These are phyloP conservation scores for Polytrichum commune DNA, from an alignment of 225 moss, liverwort and hornwort species.

Conservation along the genomic window DNA sequence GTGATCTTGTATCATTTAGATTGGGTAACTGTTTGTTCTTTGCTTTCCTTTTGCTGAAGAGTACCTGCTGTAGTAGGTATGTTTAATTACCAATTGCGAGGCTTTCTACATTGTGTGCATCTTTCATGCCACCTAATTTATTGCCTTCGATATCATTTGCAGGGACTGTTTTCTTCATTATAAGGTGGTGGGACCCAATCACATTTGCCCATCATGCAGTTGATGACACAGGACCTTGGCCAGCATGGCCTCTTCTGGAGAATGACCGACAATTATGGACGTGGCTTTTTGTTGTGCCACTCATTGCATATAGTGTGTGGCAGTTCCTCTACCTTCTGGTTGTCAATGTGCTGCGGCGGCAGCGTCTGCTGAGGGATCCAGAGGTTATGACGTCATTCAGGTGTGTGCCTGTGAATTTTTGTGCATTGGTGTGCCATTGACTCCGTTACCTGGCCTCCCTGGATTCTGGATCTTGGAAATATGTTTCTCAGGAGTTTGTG, in stretches of 20 bases:
- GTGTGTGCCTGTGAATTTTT: slow-evolving; percentile 15
- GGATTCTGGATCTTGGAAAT: not conserved
- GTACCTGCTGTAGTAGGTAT: too few relatives aligned
- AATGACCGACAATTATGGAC: slow-evolving; percentile 49
- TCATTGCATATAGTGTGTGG: slow-evolving; percentile 62
- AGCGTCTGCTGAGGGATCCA: slow-evolving; percentile 62
- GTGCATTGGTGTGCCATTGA: not conserved
- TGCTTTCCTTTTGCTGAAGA: not conserved
- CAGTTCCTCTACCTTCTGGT: slow-evolving; percentile 61
- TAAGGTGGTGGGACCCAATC: slow-evolving; percentile 71
- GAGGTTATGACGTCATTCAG: slow-evolving; percentile 67
- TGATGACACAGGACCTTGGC: slow-evolving; percentile 68
- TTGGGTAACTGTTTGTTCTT: not conserved
- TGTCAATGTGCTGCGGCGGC: slow-evolving; percentile 57
- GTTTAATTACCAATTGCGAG: too few relatives aligned
- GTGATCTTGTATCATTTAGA: not conserved
- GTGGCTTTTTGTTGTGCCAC: slow-evolving; percentile 64
- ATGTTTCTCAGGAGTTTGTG: not conserved
- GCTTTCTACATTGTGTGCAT: too few relatives aligned
- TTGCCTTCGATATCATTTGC: not conserved
- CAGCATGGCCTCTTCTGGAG: slow-evolving; percentile 57
- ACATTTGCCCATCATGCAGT: slow-evolving; percentile 61
- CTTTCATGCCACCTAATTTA: too few relatives aligned
- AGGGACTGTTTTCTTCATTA: slow-evolving; percentile 70
- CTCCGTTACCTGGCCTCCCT: not conserved